phyloP scores from a whole-genome alignment of 129 eudicot genomes.

The Flaveria robusta region DNA sequence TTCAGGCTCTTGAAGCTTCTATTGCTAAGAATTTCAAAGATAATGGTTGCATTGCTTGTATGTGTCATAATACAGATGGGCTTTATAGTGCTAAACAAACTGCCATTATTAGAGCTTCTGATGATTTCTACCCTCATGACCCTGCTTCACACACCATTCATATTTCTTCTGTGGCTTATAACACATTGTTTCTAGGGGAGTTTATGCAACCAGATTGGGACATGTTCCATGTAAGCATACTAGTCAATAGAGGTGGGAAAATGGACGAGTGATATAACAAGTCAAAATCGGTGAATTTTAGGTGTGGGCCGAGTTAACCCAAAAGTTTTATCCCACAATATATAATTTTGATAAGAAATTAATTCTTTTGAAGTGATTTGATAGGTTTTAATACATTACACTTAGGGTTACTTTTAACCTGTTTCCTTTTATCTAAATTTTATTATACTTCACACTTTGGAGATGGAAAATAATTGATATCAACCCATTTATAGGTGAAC shows the following conservation, averaged over 20 bases:
- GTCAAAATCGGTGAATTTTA: not conserved
- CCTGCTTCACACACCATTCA: constrained; percentile 98
- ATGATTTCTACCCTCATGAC: constrained; percentile 84
- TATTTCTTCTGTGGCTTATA: constrained; percentile 86
- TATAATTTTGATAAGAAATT: too few relatives aligned
- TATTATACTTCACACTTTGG: not conserved
- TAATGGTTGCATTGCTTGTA: constrained; percentile 86
- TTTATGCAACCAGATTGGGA: constrained; percentile 99
- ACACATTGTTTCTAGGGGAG: constrained; percentile 81
- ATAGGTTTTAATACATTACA: not conserved
- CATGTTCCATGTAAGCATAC: constrained; percentile 87
- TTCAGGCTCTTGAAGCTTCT: constrained; percentile 93
- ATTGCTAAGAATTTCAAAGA: constrained; percentile 71
- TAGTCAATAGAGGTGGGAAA: not conserved
- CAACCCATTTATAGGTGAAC: not conserved
- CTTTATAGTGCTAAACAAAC: constrained; percentile 79
- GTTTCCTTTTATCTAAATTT: not conserved
- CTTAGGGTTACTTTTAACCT: not conserved
- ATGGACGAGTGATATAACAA: not conserved
- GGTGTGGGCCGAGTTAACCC: not conserved
- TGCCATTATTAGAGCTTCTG: constrained; percentile 82
- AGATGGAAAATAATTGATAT: not conserved
- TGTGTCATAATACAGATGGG: constrained; percentile 92
- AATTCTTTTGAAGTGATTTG: not conserved
- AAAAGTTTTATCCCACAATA: not conserved